These are phyloP conservation scores for Conringia planisiliqua DNA, from an alignment of 345 rosid genomes.

Conservation along the genomic window DNA sequence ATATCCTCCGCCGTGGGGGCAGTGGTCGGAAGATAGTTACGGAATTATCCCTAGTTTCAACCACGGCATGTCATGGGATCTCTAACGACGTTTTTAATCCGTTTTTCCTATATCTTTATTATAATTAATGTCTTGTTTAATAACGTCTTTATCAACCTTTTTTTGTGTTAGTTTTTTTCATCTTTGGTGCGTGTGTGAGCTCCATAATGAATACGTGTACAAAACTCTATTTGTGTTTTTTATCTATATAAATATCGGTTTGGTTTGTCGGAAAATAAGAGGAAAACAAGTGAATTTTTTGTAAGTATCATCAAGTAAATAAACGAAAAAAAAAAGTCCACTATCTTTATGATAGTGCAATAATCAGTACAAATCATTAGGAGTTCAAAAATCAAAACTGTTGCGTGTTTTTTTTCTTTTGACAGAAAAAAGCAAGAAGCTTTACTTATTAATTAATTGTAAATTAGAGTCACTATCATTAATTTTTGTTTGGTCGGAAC, in stretches of 20 bases:
- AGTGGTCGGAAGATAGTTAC: constrained; percentile 36
- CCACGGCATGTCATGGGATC: constrained; percentile 24
- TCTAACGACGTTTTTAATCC: constrained; percentile 1
- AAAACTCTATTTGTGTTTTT: constrained; percentile 16
- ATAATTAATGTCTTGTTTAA: constrained; percentile 10
- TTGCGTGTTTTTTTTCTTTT: background rate
- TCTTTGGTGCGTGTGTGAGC: constrained; percentile 26
- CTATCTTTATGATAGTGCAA: constrained; percentile 6
- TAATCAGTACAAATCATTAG: constrained; percentile 13
- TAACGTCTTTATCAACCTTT: constrained; percentile 5
- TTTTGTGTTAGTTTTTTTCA: background rate
- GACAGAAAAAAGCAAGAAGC: background rate
- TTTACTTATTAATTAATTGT: too few species aligned
- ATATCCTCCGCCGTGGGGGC: constrained; percentile 46
- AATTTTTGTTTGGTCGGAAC: constrained; percentile 12
- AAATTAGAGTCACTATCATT: background rate
- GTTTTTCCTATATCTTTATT: background rate
- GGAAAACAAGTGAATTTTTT: background rate
- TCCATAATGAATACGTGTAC: constrained; percentile 30
- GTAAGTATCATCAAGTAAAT: constrained; percentile 13
- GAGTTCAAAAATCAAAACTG: constrained; percentile 4
- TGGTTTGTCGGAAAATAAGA: constrained; percentile 34
- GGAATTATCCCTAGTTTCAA: constrained; percentile 21
- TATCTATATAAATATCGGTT: constrained; percentile 7
- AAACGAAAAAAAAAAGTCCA: constrained; percentile 20